phyloP scores from a whole-genome alignment of 1,284 basidiomycete species.

The Microbotryum saponariae region DNA sequence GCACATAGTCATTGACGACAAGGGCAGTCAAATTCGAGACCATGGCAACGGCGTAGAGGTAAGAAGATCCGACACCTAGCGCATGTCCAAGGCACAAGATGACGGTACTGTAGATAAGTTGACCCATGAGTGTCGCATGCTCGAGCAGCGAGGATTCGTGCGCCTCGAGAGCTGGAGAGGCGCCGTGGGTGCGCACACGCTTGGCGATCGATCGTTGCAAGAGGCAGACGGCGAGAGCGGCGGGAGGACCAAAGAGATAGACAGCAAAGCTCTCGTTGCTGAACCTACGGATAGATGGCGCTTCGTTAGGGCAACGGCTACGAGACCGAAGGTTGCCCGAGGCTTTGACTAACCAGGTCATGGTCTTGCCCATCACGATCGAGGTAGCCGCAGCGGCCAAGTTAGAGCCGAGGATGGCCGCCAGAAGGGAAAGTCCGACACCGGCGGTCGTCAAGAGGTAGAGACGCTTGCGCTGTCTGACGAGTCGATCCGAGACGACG shows the following conservation, averaged over 20 bases:
- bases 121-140: constrained; percentile 54
- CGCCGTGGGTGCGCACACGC: constrained; percentile 20
- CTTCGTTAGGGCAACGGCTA: background rate
- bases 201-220: constrained; percentile 26
- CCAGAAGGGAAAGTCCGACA: constrained; percentile 38
- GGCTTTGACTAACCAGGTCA: constrained; percentile 39
- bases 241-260: constrained; percentile 69
- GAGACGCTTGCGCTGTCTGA: constrained; percentile 29
- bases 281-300: constrained; percentile 57
- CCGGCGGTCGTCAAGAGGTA: constrained; percentile 38
- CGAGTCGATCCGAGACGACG: constrained; percentile 44
- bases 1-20: constrained; percentile 51
- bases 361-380: constrained; percentile 53
- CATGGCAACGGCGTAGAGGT: constrained; percentile 50
- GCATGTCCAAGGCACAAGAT: constrained; percentile 54
- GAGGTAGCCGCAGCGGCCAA: constrained; percentile 64
- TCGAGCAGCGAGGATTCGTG: constrained; percentile 46
- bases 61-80: constrained; percentile 60
- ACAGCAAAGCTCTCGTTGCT: constrained; percentile 62
- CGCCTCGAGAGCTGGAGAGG: constrained; percentile 12
- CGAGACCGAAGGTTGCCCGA: constrained; percentile 41
- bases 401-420: constrained; percentile 57
- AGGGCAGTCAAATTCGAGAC: constrained; percentile 41
- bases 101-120: constrained; percentile 55
- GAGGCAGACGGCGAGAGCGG: constrained; percentile 43